Conservation (phyloP, 2,329 filamentous ascomycete genomes). For the Ophiostoma sp. region DNA sequence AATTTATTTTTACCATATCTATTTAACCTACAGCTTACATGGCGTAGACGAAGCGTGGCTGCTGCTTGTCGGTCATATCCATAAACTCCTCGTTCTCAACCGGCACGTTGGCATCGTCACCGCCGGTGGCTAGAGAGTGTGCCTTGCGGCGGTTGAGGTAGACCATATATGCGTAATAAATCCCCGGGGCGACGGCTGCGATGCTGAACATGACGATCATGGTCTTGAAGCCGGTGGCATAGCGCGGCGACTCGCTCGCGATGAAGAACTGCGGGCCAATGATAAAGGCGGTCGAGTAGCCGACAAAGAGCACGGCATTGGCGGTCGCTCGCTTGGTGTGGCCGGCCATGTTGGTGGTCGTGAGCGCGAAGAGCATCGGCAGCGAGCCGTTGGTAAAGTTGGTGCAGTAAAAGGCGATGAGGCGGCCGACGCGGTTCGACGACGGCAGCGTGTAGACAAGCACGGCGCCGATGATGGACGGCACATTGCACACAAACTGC, state of each 20-base stretch:
- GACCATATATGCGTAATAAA: not conserved
- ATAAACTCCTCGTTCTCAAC: not conserved
- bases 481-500: conserved; percentile 24
- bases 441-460: conserved; percentile 41
- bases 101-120: not conserved
- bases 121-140: not conserved
- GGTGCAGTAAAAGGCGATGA: conserved; percentile 49
- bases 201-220: not conserved
- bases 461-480: conserved; percentile 37
- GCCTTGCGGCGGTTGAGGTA: not conserved
- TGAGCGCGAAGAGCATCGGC: conserved; percentile 56
- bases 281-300: conserved; percentile 19
- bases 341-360: conserved; percentile 58
- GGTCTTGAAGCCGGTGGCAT: not conserved
- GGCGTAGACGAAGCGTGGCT: not conserved
- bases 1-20: not conserved
- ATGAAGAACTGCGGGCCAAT: conserved; percentile 25
- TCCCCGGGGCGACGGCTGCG: not conserved
- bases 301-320: conserved; percentile 48
- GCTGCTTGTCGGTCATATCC: not conserved
- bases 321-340: conserved; percentile 59
- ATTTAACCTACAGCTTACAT: not conserved
- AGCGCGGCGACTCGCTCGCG: not conserved
- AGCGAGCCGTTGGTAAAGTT: conserved; percentile 43
- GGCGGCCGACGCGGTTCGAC: conserved; percentile 41